These are phyloP conservation scores for Daldinia sp. DNA, from an alignment of 2,329 filamentous ascomycete species.

Conservation along the genomic window DNA sequence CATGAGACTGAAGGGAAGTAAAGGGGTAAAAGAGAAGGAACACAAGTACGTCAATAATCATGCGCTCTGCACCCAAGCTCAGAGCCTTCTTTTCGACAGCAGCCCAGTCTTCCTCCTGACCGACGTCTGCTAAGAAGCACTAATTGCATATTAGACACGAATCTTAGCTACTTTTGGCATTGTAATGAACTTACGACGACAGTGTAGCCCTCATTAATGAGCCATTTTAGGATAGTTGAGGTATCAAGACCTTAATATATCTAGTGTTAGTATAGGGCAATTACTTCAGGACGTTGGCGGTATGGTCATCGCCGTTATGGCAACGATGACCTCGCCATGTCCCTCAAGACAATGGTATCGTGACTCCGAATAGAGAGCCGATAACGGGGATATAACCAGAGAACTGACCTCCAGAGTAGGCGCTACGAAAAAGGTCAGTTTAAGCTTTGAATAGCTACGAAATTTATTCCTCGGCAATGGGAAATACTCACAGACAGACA, in stretches of 20 bases:
- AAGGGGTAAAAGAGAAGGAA: neutral
- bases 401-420: conserved; percentile 46
- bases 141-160: neutral
- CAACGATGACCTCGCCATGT: neutral
- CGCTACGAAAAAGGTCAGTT: conserved; percentile 27
- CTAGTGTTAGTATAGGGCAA: neutral
- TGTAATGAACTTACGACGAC: conserved; percentile 39
- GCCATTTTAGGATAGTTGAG: conserved; percentile 57
- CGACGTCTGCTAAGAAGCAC: conserved; percentile 75
- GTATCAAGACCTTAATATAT: conserved; percentile 56
- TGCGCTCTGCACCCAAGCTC: conserved; percentile 75
- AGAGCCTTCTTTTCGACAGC: conserved; percentile 75
- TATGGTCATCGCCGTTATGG: neutral
- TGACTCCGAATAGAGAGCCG: neutral
- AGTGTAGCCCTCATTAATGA: conserved; percentile 51
- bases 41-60: conserved; percentile 58
- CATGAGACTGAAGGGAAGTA: neutral
- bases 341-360: neutral
- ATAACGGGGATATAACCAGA: neutral
- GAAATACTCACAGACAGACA: conserved; percentile 36
- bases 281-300: neutral
- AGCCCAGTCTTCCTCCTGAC: conserved; percentile 81
- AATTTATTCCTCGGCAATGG: neutral
- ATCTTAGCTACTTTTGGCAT: neutral
- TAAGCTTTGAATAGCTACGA: neutral